Conservation (phyloP, 495 filamentous ascomycete genomes). For the Astrothelium macrocarpum region DNA sequence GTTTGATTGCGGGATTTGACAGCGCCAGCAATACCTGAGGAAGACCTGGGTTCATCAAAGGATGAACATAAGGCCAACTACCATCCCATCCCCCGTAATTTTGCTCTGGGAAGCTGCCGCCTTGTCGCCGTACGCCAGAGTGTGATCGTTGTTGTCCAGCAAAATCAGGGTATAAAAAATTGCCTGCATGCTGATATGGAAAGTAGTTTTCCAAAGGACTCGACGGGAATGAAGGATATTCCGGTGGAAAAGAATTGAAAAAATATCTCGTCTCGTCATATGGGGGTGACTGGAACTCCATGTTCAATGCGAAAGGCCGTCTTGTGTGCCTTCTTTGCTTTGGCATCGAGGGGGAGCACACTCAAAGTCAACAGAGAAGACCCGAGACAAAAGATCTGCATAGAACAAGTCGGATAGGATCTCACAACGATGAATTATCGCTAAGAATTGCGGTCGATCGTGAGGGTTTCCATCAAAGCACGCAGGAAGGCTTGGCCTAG, state of each 20-base stretch:
- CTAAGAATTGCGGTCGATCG: background rate
- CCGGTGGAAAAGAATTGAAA: background rate
- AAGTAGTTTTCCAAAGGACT: background rate
- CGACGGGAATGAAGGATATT: background rate
- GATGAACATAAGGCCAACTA: background rate
- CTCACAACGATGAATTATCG: background rate
- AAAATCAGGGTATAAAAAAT: background rate
- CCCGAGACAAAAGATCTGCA: background rate
- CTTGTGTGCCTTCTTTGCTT: background rate
- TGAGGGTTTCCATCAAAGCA: background rate
- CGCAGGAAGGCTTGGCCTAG: background rate
- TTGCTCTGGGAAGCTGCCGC: background rate
- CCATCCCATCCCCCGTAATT: background rate
- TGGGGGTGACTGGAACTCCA: background rate
- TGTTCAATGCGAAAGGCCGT: background rate
- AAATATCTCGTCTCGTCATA: background rate
- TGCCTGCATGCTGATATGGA: background rate
- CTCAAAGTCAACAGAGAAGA: background rate
- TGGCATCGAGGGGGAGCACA: background rate
- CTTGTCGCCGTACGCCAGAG: background rate
- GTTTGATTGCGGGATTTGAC: background rate
- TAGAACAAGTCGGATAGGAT: background rate
- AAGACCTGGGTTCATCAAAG: background rate
- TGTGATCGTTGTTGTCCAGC: background rate
- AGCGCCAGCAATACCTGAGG: background rate